Percentiles rank a stretch among this genome's conserved stretches.
Conservation (phyloP, 1,139 yeast genomes). For the Spathaspora jeffriesii region DNA sequence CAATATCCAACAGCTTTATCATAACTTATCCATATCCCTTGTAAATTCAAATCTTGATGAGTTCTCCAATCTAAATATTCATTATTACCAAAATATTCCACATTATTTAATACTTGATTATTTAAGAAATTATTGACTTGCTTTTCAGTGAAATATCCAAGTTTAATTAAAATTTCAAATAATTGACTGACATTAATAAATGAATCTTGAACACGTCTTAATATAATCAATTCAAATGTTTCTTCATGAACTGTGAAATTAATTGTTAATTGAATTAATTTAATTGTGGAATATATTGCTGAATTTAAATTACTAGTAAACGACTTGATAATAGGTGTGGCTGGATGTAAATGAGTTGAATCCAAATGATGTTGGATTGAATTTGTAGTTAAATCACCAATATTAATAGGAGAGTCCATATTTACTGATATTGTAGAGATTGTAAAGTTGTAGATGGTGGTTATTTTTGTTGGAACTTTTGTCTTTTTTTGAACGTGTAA, state of each 20-base stretch:
- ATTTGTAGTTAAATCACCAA: conserved; percentile 46
- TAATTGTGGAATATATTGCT: conserved; percentile 40
- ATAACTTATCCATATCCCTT: conserved; percentile 48
- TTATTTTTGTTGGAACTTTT: background rate
- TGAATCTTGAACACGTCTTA: conserved; percentile 47
- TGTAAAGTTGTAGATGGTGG: background rate
- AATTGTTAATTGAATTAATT: conserved; percentile 35
- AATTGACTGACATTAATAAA: conserved; percentile 43
- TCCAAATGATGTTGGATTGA: conserved; percentile 38
- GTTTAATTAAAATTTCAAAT: conserved; percentile 29
- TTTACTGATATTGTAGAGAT: background rate
- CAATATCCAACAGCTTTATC: conserved; percentile 45
- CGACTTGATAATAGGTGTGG: conserved; percentile 13
- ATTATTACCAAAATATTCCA: conserved; percentile 24
- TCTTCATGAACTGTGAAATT: conserved; percentile 6
- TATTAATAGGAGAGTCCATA: conserved; percentile 49
- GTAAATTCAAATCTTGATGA: conserved; percentile 24
- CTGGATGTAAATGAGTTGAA: conserved; percentile 31
- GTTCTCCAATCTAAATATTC: conserved; percentile 30
- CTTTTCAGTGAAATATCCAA: conserved; percentile 24
- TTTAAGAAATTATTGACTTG: conserved; percentile 31
- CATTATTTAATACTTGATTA: conserved; percentile 34
- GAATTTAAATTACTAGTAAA: conserved; percentile 23
- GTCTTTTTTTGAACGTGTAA: background rate
- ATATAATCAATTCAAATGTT: conserved; percentile 20